Evolutionary conservation across 768 basidiomycete genomes (phyloP), one percentile per base, ranked within the genome.

Genomic region (Xerocomellus dryophilus): DNA sequence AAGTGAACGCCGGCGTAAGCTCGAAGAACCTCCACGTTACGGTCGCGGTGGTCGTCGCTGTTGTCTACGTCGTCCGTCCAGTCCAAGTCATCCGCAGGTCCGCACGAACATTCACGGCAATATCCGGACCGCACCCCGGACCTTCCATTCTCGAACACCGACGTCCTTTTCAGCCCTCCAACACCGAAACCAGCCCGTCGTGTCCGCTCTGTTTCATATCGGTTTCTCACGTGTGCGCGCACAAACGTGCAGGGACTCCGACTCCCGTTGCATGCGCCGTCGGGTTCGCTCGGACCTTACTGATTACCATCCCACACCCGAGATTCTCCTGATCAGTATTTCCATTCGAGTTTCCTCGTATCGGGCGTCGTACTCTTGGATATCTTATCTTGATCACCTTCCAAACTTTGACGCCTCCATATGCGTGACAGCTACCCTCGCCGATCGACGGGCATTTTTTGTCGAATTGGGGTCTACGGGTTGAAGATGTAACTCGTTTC

Each of bases 101-200:
- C n/a, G 5, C 32, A 20, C 15, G 42, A 21, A n/a, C 15, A 25
- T 27, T 8, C 29, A 35, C 65, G 64, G 65, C 57, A 57, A 57
- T 11, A 4, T 23, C 53, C 65, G 65, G 65, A 3, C 59, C 59
- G 59, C 3, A 7, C 17, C 17, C 21, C 32, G 9, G 14, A 54
- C 57, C 44, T 65, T 63, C 64, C 58, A 54, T 55, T 63, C 57
- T 29, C 12, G 61, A 31, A 27, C 43, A 31, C 53, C 51, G 17
- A 18, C 12, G 44, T 21, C 23, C 41, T 48, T 58, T 60, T 51
- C 54, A 17, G 34, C 54, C n/a, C 5, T 8, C 11, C 41, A 5
- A 39, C 48, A 21, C 63, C 53, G 52, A 61, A 64, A 56, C 7
- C 36, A 53, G 32, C n/a, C 11, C 34, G 35, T 49, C 39, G 55